Percentiles rank a stretch among this genome's conserved stretches.
These are phyloP conservation scores for Saturnispora serradocipensis DNA, from an alignment of 805 yeast species.

Conservation along the genomic window DNA sequence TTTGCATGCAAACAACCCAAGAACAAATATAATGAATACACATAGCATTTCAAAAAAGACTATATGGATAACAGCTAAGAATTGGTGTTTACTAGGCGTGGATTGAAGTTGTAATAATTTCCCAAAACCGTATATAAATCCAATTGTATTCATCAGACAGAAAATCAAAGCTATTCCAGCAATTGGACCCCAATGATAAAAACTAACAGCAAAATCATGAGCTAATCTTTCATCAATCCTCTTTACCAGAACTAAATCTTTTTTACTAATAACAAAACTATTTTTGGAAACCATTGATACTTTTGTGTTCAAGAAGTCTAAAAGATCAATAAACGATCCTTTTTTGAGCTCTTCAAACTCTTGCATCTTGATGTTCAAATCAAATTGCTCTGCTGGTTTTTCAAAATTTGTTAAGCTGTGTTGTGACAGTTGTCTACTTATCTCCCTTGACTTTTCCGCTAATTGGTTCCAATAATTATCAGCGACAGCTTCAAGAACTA, in stretches of 20 bases:
- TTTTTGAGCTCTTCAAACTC: background rate
- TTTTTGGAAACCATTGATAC: background rate
- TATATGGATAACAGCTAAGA: background rate
- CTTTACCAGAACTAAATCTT: background rate
- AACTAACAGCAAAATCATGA: background rate
- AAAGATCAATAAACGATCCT: background rate
- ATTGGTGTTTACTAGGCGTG: background rate
- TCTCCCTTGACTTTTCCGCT: too few relatives aligned
- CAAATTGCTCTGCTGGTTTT: background rate
- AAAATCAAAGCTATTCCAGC: background rate
- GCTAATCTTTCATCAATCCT: background rate
- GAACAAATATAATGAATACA: constrained; percentile 5
- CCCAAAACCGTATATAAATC: background rate
- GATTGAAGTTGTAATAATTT: background rate
- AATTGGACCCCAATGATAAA: background rate
- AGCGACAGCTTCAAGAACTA: too few relatives aligned
- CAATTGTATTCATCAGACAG: background rate
- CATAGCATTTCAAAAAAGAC: constrained; percentile 4
- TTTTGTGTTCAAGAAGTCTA: background rate
- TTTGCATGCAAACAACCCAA: constrained; percentile 11
- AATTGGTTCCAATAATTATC: too few relatives aligned
- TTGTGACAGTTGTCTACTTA: too few relatives aligned
- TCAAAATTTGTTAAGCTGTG: too few relatives aligned
- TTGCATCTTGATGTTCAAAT: background rate
- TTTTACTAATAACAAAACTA: background rate